Evolutionary conservation across 495 filamentous ascomycete species (phyloP).

Genomic region (Lasiosphaeria hispida): DNA sequence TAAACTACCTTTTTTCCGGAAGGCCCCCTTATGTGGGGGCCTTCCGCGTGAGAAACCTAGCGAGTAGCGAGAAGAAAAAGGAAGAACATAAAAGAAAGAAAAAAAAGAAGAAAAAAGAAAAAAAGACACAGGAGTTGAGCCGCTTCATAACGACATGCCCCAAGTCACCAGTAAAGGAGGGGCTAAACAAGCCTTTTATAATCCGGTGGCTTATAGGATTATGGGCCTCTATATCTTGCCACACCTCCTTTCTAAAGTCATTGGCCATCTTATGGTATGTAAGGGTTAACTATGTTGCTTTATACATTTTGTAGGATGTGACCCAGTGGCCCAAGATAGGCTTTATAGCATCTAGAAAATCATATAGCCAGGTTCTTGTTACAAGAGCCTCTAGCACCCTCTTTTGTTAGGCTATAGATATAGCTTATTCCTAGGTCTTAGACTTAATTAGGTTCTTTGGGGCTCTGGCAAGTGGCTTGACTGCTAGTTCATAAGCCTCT

Average conservation of each 20-base stretch:
- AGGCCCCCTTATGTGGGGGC: too few relatives aligned
- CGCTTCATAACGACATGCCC: too few relatives aligned
- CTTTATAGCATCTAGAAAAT: slow-evolving; percentile 7
- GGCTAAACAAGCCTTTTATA: slow-evolving; percentile 1
- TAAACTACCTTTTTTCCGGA: too few relatives aligned
- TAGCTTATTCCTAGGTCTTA: not conserved
- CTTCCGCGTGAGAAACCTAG: too few relatives aligned
- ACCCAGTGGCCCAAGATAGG: slow-evolving; percentile 4
- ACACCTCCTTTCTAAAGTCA: slow-evolving; percentile 2
- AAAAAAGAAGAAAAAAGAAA: too few relatives aligned
- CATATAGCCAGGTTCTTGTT: not conserved
- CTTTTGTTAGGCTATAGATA: slow-evolving; percentile 1
- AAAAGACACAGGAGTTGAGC: too few relatives aligned
- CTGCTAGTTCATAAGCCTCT: not conserved
- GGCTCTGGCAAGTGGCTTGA: not conserved
- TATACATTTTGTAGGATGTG: not conserved
- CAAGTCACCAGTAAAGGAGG: slow-evolving; percentile 1
- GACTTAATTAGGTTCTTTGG: slow-evolving; percentile 5
- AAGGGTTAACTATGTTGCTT: not conserved
- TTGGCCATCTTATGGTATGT: not conserved
- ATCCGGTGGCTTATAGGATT: not conserved
- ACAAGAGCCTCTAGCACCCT: not conserved
- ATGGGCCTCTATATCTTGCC: not conserved
- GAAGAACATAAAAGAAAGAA: too few relatives aligned
- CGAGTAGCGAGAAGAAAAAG: too few relatives aligned